Conservation (phyloP, 306 rosid genomes). For the Ormosia semicastrata region DNA sequence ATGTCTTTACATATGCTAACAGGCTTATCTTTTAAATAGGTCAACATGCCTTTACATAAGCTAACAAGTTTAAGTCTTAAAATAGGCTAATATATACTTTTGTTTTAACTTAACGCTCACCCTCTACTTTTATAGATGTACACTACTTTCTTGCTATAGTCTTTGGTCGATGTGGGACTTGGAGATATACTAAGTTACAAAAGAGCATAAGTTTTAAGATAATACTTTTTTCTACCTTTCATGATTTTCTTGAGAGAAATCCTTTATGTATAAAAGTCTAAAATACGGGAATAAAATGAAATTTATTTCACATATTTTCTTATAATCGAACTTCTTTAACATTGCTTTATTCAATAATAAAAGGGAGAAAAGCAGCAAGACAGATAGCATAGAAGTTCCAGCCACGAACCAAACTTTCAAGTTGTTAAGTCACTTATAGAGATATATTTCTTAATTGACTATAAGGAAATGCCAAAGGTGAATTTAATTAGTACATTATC, state of each 20-base stretch:
- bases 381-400: not conserved
- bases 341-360: conserved; percentile 4
- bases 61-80: no score
- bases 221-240: not conserved
- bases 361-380: not conserved
- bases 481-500: not conserved
- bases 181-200: not conserved
- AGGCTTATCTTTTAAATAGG: no score
- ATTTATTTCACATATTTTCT: not conserved
- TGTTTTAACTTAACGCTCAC: no score
- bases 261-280: not conserved
- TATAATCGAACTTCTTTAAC: not conserved
- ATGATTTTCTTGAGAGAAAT: not conserved
- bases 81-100: no score
- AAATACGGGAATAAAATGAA: not conserved
- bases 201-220: not conserved
- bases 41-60: no score
- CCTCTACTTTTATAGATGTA: no score
- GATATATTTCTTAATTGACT: not conserved
- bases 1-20: no score
- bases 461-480: conserved; percentile 11
- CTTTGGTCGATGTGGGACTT: no score
- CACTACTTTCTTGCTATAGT: no score
- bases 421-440: not conserved
- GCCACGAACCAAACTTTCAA: not conserved